Percentiles rank a stretch among this genome's conserved stretches.
phyloP scores from a whole-genome alignment of 2,329 filamentous ascomycete genomes.

The Fusarium musae region DNA sequence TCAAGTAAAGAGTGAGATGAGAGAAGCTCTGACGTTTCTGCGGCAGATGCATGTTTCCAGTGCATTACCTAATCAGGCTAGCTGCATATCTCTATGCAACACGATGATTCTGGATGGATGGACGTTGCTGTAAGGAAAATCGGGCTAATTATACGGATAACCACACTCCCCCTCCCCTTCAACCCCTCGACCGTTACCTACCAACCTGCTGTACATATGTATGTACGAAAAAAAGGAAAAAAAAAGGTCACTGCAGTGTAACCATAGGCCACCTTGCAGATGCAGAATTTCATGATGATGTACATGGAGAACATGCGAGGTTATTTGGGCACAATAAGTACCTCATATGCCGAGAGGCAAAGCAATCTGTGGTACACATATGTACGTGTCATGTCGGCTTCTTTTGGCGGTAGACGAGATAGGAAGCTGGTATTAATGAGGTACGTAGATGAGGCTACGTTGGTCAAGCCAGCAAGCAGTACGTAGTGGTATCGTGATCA shows the following conservation, averaged over 20 bases:
- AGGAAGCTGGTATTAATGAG: neutral
- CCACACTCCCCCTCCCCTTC: slow-evolving; percentile 6
- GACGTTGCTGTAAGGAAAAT: neutral
- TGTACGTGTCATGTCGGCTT: neutral
- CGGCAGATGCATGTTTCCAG: slow-evolving; percentile 26
- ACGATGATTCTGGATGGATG: neutral
- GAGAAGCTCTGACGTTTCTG: slow-evolving; percentile 26
- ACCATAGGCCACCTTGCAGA: slow-evolving; percentile 20
- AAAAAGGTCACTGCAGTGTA: slow-evolving; percentile 30
- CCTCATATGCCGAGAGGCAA: slow-evolving; percentile 4
- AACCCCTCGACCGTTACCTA: neutral
- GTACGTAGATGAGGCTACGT: neutral
- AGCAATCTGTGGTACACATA: neutral
- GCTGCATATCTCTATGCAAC: slow-evolving; percentile 8
- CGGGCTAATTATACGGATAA: neutral
- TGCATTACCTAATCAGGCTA: slow-evolving; percentile 24
- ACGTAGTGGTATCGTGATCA: neutral
- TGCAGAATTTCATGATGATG: slow-evolving; percentile 21
- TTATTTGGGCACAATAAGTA: neutral
- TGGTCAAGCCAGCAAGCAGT: neutral
- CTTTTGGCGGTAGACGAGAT: neutral
- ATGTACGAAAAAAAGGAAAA: neutral
- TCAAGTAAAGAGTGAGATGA: slow-evolving; percentile 4
- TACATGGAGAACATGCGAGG: slow-evolving; percentile 14
- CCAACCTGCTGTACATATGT: neutral